Conservation (phyloP, 2,329 filamentous ascomycete genomes). For the Nemania sp. region DNA sequence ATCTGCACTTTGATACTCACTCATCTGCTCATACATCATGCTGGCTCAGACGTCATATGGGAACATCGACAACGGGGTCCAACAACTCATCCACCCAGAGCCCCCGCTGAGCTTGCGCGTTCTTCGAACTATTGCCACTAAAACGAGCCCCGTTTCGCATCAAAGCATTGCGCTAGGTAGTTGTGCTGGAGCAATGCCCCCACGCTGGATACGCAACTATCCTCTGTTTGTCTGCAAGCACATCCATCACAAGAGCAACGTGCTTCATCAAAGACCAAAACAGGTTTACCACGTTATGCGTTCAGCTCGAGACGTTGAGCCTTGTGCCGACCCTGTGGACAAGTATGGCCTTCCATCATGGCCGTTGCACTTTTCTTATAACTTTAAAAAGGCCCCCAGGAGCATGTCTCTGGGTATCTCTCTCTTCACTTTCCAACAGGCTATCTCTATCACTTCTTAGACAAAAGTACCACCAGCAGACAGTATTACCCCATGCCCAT, state of each 20-base stretch:
- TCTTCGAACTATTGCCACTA: constrained; percentile 8
- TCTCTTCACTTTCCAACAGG: background rate
- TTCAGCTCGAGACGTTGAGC: background rate
- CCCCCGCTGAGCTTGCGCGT: constrained; percentile 22
- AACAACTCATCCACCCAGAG: constrained; percentile 7
- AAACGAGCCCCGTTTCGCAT: constrained; percentile 13
- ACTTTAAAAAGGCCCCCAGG: background rate
- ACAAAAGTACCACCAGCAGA: background rate
- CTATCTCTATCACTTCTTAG: background rate
- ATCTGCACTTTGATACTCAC: constrained; percentile 5
- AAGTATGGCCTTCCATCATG: background rate
- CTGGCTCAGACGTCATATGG: constrained; percentile 12
- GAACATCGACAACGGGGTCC: constrained; percentile 9
- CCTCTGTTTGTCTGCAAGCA: constrained; percentile 1
- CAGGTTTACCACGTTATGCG: constrained; percentile 10
- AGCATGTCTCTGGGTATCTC: background rate
- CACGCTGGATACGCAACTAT: constrained; percentile 11
- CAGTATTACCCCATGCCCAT: constrained; percentile 10
- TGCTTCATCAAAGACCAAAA: constrained; percentile 8
- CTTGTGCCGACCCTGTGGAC: background rate
- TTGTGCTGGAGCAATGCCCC: constrained; percentile 13
- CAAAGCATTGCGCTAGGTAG: constrained; percentile 10
- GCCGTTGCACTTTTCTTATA: background rate
- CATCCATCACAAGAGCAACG: constrained; percentile 1
- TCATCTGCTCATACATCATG: background rate